Base-by-base conservation (phyloP, 78 protist genomes). In the Speleostelium caveatum region DNA sequence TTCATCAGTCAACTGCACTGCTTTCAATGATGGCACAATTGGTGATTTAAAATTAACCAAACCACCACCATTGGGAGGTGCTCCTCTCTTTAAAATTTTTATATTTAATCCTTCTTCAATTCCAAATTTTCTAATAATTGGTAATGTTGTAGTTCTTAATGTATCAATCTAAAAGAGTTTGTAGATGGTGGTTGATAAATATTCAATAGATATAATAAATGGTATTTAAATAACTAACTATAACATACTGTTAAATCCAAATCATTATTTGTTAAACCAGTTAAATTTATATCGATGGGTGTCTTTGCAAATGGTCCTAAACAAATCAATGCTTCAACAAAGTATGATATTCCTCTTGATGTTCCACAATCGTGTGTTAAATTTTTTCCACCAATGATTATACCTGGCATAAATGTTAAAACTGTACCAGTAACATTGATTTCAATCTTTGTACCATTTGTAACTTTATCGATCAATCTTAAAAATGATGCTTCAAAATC, bases 1-100 rank as follows among this genome's bases (percentile, higher is more conserved):
- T 10, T 41, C 71, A 55, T 96, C 97, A 17, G 72, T 2, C 10
- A 93, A 33, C 22, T 92, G 69, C 35, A 98, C 5, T 19, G 99
- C 93, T 17, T 17, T 63, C 12, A 98, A 78, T 33, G 35, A 66
- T 38, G 60, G 94, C 38, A 94, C 97, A 3, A 39, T 30, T 2
- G 99, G 98, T 58, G 97, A 88, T 1, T 38, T 76, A 45, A 98
- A 75, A 24, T 45, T 0, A n/a, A 98, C 97, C 38, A 89, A 94
- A 24, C 99, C 99, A 12, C 98, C 99, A 0, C 99, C 99, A 2
- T n/a, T 33, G 2, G 99, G 98, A 7, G 95, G 98, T 0, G 96
- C 95, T 5, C 99, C 99, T 3, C 99, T 75, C 62, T 89, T 91
- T 35, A 66, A 17, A 22, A 87, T 77, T 32, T 79, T 74, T 49